Evolutionary conservation across 2,329 filamentous ascomycete genomes (phyloP), one percentile per base, ranked within the genome.

Genomic region (Paecilomyces dactylethromorphus): DNA sequence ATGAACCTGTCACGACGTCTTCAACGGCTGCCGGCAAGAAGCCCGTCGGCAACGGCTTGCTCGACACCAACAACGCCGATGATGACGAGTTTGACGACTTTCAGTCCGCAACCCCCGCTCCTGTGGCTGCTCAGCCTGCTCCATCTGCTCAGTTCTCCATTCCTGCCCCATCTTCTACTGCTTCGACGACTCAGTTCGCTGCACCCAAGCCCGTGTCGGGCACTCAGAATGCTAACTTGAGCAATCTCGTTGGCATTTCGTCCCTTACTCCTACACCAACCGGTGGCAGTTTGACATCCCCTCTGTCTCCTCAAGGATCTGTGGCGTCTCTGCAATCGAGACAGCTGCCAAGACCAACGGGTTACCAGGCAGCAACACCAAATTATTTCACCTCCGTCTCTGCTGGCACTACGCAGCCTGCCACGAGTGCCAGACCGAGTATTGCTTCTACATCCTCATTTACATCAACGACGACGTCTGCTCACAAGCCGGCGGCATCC

Each of bases 61-160:
- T 86, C 54, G 68, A 73, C 29, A 71, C 77, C 51, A 68, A 76
- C 15, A 75, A 76, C 31, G 79, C 79, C 50, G 86, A 85, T 56
- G 93, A 97, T 63, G 92, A 96, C 65, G 94, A 97, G 63, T 97
- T 97, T 69, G 94, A 97, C 71, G 94, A 99, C 71, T 97, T 97
- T 81, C 91, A 96, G 74, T 96, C 92, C 21, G 93, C 93, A 13
- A 79, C 89, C 2, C 78, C 85, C 26, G 69, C 79, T 13, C 74
- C 71, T 52, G 64, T 22, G 2, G 50, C 50, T 52, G 11, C 69
- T n/a, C 62, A 71, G 26, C 65, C 71, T 21, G 60, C 72, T 7
- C 69, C 72, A 22, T 68, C 75, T 24, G 70, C 71, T 56, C 71
- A 74, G 32, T 74, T 78, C 57, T 65, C 69, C 13, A 74, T 80